A percentile compares a stretch with the other conserved stretches of the same genome.
These are phyloP conservation scores for Fagus sylvatica DNA, from an alignment of 306 rosid genomes.

Conservation along the genomic window DNA sequence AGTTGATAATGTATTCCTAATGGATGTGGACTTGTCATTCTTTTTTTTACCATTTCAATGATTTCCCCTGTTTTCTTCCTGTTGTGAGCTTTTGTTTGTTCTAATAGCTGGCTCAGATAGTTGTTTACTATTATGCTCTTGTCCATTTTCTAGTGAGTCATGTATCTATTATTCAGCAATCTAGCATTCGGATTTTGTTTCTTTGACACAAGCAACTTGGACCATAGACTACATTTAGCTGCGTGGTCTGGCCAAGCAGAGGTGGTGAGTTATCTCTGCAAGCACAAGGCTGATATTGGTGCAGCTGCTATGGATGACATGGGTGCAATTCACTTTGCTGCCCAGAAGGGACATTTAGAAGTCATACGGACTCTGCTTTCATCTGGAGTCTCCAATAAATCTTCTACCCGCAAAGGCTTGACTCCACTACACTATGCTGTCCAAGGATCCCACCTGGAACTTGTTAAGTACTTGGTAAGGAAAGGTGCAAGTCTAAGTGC, in stretches of 20 bases:
- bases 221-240: conserved; percentile 79
- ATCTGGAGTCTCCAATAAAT: conserved; percentile 64
- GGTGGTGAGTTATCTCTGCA: conserved; percentile 69
- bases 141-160: not conserved
- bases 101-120: not conserved
- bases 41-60: not conserved
- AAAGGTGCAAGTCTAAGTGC: conserved; percentile 68
- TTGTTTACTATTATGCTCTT: not conserved
- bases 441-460: conserved; percentile 78
- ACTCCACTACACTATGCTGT: conserved; percentile 80
- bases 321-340: conserved; percentile 93
- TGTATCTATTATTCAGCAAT: not conserved
- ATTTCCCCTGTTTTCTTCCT: not conserved
- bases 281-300: conserved; percentile 83
- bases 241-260: conserved; percentile 90
- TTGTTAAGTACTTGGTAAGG: conserved; percentile 77
- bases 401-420: conserved; percentile 82
- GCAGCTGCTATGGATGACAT: conserved; percentile 98
- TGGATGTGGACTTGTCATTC: not conserved
- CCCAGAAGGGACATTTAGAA: conserved; percentile 88
- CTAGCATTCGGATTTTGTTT: conserved; percentile 35
- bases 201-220: conserved; percentile 53
- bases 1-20: not conserved
- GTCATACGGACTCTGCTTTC: conserved; percentile 57
- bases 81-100: not conserved